Evolutionary conservation across 139 green algal genomes (phyloP).

Genomic region (Coccomyxa sp.): DNA sequence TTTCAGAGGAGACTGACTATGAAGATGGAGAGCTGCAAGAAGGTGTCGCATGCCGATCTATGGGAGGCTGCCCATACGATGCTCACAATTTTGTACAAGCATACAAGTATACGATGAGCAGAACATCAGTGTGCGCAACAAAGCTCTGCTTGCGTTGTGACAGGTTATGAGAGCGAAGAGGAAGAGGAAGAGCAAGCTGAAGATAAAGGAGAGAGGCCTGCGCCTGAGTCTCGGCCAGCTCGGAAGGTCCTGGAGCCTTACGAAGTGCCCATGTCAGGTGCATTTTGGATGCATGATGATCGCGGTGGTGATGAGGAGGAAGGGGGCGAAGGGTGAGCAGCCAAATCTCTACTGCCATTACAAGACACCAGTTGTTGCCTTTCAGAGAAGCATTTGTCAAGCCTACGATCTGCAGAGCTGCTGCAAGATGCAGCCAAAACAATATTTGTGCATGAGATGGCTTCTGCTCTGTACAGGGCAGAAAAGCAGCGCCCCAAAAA

Average conservation of each 20-base stretch:
- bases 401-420: background rate
- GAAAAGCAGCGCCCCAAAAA: background rate
- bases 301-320: constrained; percentile 27
- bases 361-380: background rate
- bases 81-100: background rate
- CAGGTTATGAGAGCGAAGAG: background rate
- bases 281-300: constrained; percentile 55
- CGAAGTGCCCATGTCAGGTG: constrained; percentile 40
- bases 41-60: too few species aligned
- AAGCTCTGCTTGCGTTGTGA: background rate
- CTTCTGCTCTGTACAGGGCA: background rate
- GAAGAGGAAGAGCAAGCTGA: background rate
- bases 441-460: background rate
- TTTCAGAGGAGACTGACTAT: too few species aligned
- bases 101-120: background rate
- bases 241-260: constrained; percentile 28
- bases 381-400: background rate
- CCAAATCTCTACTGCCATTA: background rate
- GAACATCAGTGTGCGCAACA: background rate
- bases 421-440: background rate
- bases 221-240: background rate
- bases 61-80: background rate
- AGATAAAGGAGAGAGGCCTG: background rate
- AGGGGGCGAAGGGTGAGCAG: background rate
- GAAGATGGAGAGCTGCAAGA: too few species aligned